These are phyloP conservation scores for Cadophora malorum DNA, from an alignment of 2,329 filamentous ascomycete genomes.

Conservation along the genomic window DNA sequence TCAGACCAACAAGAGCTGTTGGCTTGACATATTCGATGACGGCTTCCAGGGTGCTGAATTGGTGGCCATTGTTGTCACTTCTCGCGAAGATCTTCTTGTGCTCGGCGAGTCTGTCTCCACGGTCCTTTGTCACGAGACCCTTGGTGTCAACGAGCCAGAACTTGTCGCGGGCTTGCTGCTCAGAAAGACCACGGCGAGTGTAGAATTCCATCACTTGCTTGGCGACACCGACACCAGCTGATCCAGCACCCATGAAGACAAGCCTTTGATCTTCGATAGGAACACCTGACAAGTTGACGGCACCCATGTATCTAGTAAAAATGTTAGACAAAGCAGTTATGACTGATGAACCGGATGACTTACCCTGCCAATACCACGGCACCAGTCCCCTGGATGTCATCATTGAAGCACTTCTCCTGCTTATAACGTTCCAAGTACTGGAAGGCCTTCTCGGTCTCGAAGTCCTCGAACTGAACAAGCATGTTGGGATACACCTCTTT, in stretches of 20 bases:
- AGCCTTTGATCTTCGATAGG: slow-evolving; percentile 89
- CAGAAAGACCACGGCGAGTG: slow-evolving; percentile 86
- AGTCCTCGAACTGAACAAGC: slow-evolving; percentile 95
- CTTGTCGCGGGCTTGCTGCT: slow-evolving; percentile 85
- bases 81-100: slow-evolving; percentile 81
- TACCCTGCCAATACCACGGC: slow-evolving; percentile 89
- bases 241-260: slow-evolving; percentile 95
- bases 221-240: slow-evolving; percentile 94
- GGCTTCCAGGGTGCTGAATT: slow-evolving; percentile 82
- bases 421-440: slow-evolving; percentile 90
- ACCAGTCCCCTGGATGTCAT: slow-evolving; percentile 97
- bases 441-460: slow-evolving; percentile 92
- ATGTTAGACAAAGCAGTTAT: slow-evolving; percentile 23
- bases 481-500: slow-evolving; percentile 72
- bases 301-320: slow-evolving; percentile 63
- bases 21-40: slow-evolving; percentile 96
- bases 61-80: slow-evolving; percentile 67
- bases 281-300: slow-evolving; percentile 84
- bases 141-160: slow-evolving; percentile 99
- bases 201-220: slow-evolving; percentile 99
- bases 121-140: slow-evolving; percentile 91
- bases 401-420: slow-evolving; percentile 96
- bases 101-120: slow-evolving; percentile 90
- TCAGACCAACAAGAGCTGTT: slow-evolving; percentile 91
- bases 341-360: slow-evolving; percentile 37